These are phyloP conservation scores for Talaromyces sp. DNA, from an alignment of 2,329 filamentous ascomycete genomes.

Conservation along the genomic window DNA sequence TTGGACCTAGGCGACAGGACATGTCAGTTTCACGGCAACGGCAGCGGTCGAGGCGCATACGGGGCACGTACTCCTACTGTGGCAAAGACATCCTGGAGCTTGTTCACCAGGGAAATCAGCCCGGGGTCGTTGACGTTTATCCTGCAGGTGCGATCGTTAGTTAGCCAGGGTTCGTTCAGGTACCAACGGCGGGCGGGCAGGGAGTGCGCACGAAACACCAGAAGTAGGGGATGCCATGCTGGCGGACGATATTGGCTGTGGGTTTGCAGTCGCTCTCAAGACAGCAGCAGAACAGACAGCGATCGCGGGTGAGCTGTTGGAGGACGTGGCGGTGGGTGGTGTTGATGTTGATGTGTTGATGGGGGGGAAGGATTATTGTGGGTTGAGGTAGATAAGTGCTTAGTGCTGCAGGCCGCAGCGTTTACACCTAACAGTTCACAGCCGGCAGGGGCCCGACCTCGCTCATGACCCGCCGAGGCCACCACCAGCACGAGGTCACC, in stretches of 20 bases:
- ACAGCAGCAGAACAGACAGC: neutral
- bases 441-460: neutral
- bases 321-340: neutral
- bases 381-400: neutral
- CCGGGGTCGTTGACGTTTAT: constrained; percentile 68
- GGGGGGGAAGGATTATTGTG: constrained; percentile 3
- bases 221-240: constrained; percentile 12
- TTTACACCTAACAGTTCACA: neutral
- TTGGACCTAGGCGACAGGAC: constrained; percentile 61
- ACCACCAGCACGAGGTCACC: neutral
- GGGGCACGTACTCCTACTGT: constrained; percentile 71
- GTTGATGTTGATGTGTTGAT: neutral
- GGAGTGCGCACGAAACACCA: constrained; percentile 36
- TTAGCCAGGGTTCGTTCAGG: constrained; percentile 15
- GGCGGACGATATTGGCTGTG: constrained; percentile 5
- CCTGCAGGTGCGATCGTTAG: constrained; percentile 37
- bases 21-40: constrained; percentile 20
- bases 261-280: constrained; percentile 15
- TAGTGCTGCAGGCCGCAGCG: constrained; percentile 7
- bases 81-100: constrained; percentile 97
- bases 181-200: constrained; percentile 18
- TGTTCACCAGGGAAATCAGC: constrained; percentile 85
- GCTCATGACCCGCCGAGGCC: neutral
- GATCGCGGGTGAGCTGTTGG: neutral
- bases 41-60: constrained; percentile 5